Conservation (phyloP, 495 filamentous ascomycete species). For the Xylaria cubensis region DNA sequence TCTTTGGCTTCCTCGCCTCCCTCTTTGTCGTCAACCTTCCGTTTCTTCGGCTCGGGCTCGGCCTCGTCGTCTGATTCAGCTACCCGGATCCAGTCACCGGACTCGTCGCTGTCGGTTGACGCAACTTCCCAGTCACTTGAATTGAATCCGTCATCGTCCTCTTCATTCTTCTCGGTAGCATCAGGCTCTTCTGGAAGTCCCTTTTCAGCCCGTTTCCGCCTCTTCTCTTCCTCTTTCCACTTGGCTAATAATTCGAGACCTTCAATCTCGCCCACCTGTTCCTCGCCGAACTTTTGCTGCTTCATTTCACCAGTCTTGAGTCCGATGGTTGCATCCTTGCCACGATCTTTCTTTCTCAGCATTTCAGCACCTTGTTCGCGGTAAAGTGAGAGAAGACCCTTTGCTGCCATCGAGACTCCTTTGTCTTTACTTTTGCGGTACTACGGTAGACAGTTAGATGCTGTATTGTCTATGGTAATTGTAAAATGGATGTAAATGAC, state of each 20-base stretch:
- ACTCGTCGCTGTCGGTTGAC: conserved; percentile 76
- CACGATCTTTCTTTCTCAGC: conserved; percentile 87
- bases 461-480: not conserved
- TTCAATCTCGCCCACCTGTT: conserved; percentile 82
- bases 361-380: conserved; percentile 88
- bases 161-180: conserved; percentile 42
- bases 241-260: conserved; percentile 89
- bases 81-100: conserved; percentile 91
- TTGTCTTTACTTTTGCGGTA: conserved; percentile 98
- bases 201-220: conserved; percentile 70
- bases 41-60: conserved; percentile 68
- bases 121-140: conserved; percentile 88
- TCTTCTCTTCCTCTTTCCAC: conserved; percentile 90
- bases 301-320: conserved; percentile 72
- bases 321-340: conserved; percentile 90
- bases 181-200: conserved; percentile 59
- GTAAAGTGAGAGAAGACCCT: conserved; percentile 87
- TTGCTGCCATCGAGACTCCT: conserved; percentile 95
- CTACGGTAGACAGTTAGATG: conserved; percentile 30
- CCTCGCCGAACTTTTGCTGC: conserved; percentile 78
- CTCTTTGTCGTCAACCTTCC: conserved; percentile 45
- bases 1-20: conserved; percentile 50
- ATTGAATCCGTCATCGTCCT: conserved; percentile 69
- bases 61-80: conserved; percentile 77
- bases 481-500: not conserved